phyloP scores from a whole-genome alignment of 176 grass and related monocot species.

The Eleusine indica region DNA sequence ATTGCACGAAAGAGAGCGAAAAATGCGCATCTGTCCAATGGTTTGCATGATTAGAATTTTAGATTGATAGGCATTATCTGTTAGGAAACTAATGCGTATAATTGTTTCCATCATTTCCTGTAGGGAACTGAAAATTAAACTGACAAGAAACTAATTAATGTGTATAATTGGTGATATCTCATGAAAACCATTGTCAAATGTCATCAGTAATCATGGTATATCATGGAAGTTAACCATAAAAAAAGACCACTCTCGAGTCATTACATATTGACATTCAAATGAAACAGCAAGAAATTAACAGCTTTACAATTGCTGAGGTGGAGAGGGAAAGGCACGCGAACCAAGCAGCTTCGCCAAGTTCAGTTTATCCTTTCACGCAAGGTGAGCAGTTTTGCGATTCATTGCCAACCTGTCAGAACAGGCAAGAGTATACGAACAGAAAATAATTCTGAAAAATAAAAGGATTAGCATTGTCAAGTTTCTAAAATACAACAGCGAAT shows the following conservation, averaged over 20 bases:
- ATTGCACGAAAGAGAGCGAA: too few species aligned
- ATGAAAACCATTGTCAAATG: not conserved
- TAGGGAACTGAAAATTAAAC: too few species aligned
- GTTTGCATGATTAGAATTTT: too few species aligned
- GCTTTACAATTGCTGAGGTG: not conserved
- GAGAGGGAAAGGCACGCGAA: not conserved
- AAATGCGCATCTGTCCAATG: too few species aligned
- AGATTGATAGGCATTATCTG: too few species aligned
- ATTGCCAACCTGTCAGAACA: not conserved
- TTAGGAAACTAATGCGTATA: too few species aligned
- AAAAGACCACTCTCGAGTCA: not conserved
- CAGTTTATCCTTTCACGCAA: not conserved
- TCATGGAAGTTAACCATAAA: not conserved
- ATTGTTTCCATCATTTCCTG: too few species aligned
- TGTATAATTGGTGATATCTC: not conserved
- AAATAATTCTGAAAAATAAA: not conserved
- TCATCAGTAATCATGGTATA: not conserved
- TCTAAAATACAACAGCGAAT: constrained; percentile 27
- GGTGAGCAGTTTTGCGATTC: not conserved
- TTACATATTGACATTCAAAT: not conserved
- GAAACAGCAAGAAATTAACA: not conserved
- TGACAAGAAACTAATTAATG: too few species aligned
- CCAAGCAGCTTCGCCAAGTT: not conserved
- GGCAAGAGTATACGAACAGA: not conserved
- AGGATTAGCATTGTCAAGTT: constrained; percentile 12